Evolutionary conservation across 83 land plant species (phyloP).

Genomic region (Thuja plicata): DNA sequence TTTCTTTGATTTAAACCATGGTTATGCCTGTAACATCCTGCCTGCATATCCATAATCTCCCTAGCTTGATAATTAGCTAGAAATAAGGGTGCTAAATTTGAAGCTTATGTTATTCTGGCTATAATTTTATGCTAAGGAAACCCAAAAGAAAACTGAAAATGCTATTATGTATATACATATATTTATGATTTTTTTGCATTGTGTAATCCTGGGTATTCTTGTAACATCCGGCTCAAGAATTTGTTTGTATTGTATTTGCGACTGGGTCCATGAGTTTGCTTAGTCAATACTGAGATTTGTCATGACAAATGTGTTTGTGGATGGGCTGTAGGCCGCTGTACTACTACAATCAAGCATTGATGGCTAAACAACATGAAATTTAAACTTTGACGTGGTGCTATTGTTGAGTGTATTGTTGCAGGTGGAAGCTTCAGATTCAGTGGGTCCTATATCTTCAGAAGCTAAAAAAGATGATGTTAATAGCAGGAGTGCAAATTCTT

Average conservation of each 20-base stretch:
- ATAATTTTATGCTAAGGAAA: too few relatives aligned
- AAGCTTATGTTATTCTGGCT: too few relatives aligned
- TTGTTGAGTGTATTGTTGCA: constrained; percentile 1
- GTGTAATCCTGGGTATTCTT: not conserved
- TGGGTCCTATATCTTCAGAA: not conserved
- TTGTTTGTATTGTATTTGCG: not conserved
- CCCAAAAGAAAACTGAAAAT: too few relatives aligned
- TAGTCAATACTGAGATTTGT: not conserved
- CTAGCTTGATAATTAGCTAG: too few relatives aligned
- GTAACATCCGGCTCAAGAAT: not conserved
- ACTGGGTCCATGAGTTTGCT: not conserved
- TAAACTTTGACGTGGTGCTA: not conserved
- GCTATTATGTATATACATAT: not conserved
- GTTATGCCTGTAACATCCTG: too few relatives aligned
- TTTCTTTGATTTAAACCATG: too few relatives aligned
- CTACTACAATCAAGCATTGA: not conserved
- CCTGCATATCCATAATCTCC: too few relatives aligned
- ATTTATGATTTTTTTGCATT: too few relatives aligned
- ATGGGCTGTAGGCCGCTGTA: not conserved
- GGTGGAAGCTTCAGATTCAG: constrained; percentile 1
- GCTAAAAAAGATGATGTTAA: constrained; percentile 9
- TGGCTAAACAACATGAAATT: not conserved
- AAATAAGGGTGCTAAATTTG: too few relatives aligned
- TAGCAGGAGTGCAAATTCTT: not conserved
- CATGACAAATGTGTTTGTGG: not conserved